These are phyloP conservation scores for Bifiguratus adelaidae DNA, from an alignment of 192 early-diverging fungal species.

Conservation along the genomic window DNA sequence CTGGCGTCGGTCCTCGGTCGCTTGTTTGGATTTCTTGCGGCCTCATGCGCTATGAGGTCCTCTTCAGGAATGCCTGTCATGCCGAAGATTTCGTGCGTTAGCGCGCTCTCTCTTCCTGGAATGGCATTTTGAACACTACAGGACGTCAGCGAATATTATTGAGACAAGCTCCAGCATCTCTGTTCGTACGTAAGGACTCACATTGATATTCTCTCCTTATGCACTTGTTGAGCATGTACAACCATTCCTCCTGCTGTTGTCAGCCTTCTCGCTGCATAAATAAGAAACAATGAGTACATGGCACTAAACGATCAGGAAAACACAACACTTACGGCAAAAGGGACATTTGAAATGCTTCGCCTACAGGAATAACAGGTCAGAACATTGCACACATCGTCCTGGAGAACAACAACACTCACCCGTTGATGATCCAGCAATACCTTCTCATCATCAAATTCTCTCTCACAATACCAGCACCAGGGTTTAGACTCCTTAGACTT, in stretches of 20 bases:
- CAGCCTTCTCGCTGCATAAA: slow-evolving; percentile 33
- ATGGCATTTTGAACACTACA: slow-evolving; percentile 77
- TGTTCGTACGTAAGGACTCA: slow-evolving; percentile 16
- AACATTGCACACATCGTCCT: background rate
- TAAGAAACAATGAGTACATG: background rate
- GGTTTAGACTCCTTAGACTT: slow-evolving; percentile 50
- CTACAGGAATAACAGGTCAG: background rate
- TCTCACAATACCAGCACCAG: slow-evolving; percentile 94
- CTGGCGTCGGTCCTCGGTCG: slow-evolving; percentile 20
- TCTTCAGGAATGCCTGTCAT: slow-evolving; percentile 84
- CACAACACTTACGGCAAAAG: slow-evolving; percentile 71
- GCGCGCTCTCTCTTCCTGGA: slow-evolving; percentile 68
- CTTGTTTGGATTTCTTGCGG: slow-evolving; percentile 28
- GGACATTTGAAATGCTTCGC: slow-evolving; percentile 92
- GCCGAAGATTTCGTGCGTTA: slow-evolving; percentile 95
- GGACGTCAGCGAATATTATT: background rate
- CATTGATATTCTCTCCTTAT: slow-evolving; percentile 77
- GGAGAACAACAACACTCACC: background rate
- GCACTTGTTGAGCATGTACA: slow-evolving; percentile 85
- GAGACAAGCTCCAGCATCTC: background rate
- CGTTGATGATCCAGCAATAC: slow-evolving; percentile 88
- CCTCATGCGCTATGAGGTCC: slow-evolving; percentile 63
- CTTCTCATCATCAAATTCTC: slow-evolving; percentile 93
- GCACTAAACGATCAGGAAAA: slow-evolving; percentile 11
- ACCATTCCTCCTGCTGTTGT: slow-evolving; percentile 86